These are phyloP conservation scores for Blastobotrys robertii DNA, from an alignment of 805 yeast genomes.

Conservation along the genomic window DNA sequence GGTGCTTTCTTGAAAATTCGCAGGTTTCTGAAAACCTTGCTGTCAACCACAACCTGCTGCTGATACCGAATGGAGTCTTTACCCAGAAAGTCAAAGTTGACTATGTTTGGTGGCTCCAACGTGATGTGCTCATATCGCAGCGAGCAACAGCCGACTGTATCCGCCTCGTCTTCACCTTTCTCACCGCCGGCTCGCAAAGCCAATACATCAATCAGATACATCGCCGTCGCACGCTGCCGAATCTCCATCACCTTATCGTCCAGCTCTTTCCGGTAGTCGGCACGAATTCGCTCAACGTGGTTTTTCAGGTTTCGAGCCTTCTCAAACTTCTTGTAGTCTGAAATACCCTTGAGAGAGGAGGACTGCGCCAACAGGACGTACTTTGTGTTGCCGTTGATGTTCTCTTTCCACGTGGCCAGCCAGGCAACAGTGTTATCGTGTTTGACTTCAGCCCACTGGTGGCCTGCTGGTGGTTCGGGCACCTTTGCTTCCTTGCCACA, in stretches of 20 bases:
- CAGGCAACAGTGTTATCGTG: constrained; percentile 89
- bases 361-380: constrained; percentile 88
- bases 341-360: constrained; percentile 82
- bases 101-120: constrained; percentile 74
- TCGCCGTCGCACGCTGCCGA: constrained; percentile 89
- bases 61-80: constrained; percentile 87
- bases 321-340: constrained; percentile 86
- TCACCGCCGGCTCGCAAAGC: constrained; percentile 98
- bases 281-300: constrained; percentile 62
- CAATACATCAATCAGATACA: constrained; percentile 81
- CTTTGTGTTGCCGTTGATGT: constrained; percentile 71
- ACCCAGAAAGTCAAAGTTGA: constrained; percentile 88
- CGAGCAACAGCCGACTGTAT: constrained; percentile 96
- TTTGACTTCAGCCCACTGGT: constrained; percentile 78
- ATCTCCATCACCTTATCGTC: constrained; percentile 71
- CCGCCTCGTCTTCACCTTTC: constrained; percentile 95
- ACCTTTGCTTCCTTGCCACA: constrained; percentile 60
- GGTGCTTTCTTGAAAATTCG: constrained; percentile 82
- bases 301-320: constrained; percentile 78
- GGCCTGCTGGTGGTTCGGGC: constrained; percentile 83
- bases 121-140: constrained; percentile 83
- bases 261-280: constrained; percentile 60
- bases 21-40: constrained; percentile 84
- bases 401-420: constrained; percentile 97
- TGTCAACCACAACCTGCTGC: constrained; percentile 86